These are phyloP conservation scores for Leishmania major DNA, from an alignment of 208 protist species.

Conservation along the genomic window DNA sequence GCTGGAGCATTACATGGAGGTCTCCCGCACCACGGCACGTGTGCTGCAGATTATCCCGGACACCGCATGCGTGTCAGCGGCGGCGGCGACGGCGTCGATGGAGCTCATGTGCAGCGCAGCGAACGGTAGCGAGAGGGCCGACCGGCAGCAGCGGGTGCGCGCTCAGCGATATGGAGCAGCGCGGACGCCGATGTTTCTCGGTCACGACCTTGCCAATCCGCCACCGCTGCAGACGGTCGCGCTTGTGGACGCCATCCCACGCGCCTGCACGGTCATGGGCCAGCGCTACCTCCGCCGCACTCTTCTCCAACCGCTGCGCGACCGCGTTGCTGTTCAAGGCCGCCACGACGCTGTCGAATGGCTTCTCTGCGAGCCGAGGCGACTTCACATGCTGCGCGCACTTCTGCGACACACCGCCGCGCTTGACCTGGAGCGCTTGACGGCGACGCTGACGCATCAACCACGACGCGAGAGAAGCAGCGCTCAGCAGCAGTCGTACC, in stretches of 20 bases:
- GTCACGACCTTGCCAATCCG: background rate
- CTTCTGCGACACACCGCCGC: slow-evolving; percentile 28
- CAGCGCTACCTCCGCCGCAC: slow-evolving; percentile 70
- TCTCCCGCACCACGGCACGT: slow-evolving; percentile 61
- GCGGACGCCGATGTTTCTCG: background rate
- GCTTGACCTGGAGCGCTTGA: slow-evolving; percentile 47
- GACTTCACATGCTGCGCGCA: slow-evolving; percentile 27
- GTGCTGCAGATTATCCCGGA: slow-evolving; percentile 63
- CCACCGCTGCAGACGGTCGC: slow-evolving; percentile 24
- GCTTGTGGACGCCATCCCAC: slow-evolving; percentile 67
- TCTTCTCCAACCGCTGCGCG: slow-evolving; percentile 78
- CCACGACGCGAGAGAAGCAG: slow-evolving; percentile 14
- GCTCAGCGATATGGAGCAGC: background rate
- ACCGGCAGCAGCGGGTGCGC: background rate
- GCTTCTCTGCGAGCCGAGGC: slow-evolving; percentile 49
- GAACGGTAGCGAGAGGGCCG: background rate
- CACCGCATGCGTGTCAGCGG: slow-evolving; percentile 1
- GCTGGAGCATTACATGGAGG: slow-evolving; percentile 74
- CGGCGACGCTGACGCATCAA: slow-evolving; percentile 33
- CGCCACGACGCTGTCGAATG: slow-evolving; percentile 82
- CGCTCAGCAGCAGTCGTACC: slow-evolving; percentile 16
- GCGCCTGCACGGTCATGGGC: slow-evolving; percentile 72
- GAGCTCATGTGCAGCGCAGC: background rate
- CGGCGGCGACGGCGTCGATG: background rate
- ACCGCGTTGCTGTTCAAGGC: slow-evolving; percentile 54